Base-by-base conservation (phyloP, 805 yeast genomes). In the Cyberlindnera mississippiensis region DNA sequence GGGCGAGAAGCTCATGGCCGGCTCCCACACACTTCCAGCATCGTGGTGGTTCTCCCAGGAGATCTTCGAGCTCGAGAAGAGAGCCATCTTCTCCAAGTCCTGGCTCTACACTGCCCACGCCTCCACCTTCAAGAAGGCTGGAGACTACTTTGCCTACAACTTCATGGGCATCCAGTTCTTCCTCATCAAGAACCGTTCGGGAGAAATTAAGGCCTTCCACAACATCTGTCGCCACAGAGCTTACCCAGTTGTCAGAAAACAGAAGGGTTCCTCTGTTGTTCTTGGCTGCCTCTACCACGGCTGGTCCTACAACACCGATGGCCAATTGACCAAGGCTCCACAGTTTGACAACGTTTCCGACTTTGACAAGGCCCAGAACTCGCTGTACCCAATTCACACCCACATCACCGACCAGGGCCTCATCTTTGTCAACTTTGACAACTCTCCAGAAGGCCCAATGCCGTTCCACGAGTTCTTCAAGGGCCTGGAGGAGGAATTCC, bases 201-300 rank as follows among this genome's bases (percentile, higher is more conserved):
- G 80, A 19, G 61, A 68, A 26, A 63, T 76, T 54, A 75, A 74
- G 56, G 82, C 81, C 13, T 78, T 78, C 64, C 84, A 78, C 58
- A 78, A 78, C 52, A 75, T 78, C 28, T 78, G 84, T 53, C 78
- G 83, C 52, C 84, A 78, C 61, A 67, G 83, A 56, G 83, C 82
- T 6, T 78, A 71, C 51, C 84, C 84, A 1, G 79, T 78, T 32
- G 73, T 78, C 20, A 68, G 74, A 57, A 78, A 78, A 54, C 76
- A 76, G 28, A 63, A 72, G 49, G 84, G 84, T 20, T 74, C 80
- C n/a, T 70, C 82, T 2, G 68, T 66, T 14, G 68, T 78, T 31
- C 61, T 78, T 27, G 82, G 82, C 32, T 78, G 84, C 60, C 71
- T 75, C 51, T 78, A 78, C 57, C 83, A 78, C 51, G 83, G 83